Evolutionary conservation across 2,329 filamentous ascomycete species (phyloP).

Genomic region (Pseudopyricularia cyperi): DNA sequence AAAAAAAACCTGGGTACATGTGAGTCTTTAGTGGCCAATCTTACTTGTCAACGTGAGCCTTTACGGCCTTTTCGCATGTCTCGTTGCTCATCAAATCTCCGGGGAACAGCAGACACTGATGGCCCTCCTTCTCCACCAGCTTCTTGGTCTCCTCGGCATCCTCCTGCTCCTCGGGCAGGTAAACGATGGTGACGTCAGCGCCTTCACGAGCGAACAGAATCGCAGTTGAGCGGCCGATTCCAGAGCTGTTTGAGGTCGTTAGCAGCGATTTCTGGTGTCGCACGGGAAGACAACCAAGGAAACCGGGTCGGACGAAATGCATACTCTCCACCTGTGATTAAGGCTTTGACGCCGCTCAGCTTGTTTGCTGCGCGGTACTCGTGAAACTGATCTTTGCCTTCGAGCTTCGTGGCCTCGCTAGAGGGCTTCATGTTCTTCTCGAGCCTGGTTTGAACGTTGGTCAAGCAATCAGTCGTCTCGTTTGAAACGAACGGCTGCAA

Average conservation of each 20-base stretch:
- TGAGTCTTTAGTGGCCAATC: background rate
- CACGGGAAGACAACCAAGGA: background rate
- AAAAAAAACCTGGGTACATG: background rate
- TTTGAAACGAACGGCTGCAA: too few relatives aligned
- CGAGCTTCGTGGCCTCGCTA: slow-evolving; percentile 25
- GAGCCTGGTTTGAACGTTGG: slow-evolving; percentile 8
- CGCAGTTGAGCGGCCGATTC: slow-evolving; percentile 40
- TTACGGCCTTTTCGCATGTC: slow-evolving; percentile 35
- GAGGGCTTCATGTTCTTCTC: slow-evolving; percentile 24
- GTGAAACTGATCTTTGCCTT: slow-evolving; percentile 21
- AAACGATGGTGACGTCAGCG: slow-evolving; percentile 40
- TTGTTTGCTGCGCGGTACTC: slow-evolving; percentile 32
- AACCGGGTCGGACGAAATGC: slow-evolving; percentile 8
- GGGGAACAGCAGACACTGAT: slow-evolving; percentile 30
- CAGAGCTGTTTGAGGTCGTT: slow-evolving; percentile 23
- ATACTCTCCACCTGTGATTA: slow-evolving; percentile 44
- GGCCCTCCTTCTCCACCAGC: slow-evolving; percentile 35
- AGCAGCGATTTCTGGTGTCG: background rate
- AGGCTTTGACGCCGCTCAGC: slow-evolving; percentile 32
- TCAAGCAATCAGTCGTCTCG: background rate
- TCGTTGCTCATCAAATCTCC: slow-evolving; percentile 35
- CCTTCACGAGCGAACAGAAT: slow-evolving; percentile 45
- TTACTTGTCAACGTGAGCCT: slow-evolving; percentile 34
- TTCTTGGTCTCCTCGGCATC: slow-evolving; percentile 41
- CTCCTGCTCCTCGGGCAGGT: slow-evolving; percentile 39